Evolutionary conservation across 345 rosid genomes (phyloP).

Genomic region (Microthlaspi erraticum): DNA sequence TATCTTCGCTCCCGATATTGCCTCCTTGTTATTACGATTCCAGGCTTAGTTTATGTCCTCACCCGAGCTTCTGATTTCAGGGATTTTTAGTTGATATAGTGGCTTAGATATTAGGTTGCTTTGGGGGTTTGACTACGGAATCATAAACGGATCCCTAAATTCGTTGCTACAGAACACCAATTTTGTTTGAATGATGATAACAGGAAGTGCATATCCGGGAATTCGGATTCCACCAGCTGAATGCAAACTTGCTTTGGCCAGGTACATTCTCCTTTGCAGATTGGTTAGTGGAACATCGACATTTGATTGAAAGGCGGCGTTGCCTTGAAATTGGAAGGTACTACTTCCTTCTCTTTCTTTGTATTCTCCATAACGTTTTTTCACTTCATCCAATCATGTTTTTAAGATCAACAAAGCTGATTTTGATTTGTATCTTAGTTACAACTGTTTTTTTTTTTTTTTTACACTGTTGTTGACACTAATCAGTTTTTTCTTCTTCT

Average conservation of each 20-base stretch:
- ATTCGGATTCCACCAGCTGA: conserved; percentile 85
- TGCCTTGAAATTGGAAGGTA: conserved; percentile 95
- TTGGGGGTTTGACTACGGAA: conserved; percentile 2
- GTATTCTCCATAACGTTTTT: no score
- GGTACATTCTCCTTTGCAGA: conserved; percentile 92
- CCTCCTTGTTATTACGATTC: background rate
- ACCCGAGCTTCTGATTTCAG: conserved; percentile 3
- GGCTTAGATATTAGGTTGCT: conserved; percentile 13
- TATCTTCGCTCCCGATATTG: background rate
- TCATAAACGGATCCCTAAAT: background rate
- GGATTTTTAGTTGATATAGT: background rate
- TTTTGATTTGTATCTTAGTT: conserved; percentile 17
- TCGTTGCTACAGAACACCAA: no score
- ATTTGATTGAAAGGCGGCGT: conserved; percentile 58
- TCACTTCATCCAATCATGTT: background rate
- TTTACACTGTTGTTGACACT: no score
- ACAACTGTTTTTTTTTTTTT: conserved; percentile 4
- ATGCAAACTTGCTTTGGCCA: conserved; percentile 99
- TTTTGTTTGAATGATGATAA: background rate
- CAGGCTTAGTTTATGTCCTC: background rate
- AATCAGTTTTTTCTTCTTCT: background rate
- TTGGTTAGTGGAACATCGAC: conserved; percentile 70
- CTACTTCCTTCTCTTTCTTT: background rate
- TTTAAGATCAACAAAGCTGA: background rate
- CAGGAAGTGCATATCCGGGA: conserved; percentile 84